Conservation (phyloP, 2,329 filamentous ascomycete genomes). For the Epicoccum sorghinum region DNA sequence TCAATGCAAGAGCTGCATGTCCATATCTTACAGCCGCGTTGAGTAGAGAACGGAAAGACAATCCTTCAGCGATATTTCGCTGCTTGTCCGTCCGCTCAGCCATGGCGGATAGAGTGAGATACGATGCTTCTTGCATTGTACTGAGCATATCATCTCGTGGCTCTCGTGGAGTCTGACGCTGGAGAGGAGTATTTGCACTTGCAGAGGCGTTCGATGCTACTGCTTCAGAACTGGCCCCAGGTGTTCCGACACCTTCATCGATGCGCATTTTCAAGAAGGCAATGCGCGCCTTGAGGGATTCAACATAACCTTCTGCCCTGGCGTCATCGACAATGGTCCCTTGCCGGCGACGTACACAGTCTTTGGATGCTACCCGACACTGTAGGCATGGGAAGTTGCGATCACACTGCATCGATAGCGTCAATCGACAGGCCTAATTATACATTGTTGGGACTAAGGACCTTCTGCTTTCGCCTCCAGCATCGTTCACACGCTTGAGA, state of each 20-base stretch:
- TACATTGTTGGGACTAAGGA: neutral
- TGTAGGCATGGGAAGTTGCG: neutral
- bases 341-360: neutral
- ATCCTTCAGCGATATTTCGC: neutral
- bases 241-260: neutral
- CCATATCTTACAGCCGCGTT: neutral
- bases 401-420: neutral
- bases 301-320: neutral
- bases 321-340: neutral
- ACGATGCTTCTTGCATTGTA: neutral
- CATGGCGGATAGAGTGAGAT: neutral
- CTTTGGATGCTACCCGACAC: neutral
- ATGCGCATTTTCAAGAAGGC: neutral
- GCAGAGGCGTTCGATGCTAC: neutral
- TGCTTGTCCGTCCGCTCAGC: neutral
- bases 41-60: neutral
- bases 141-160: neutral
- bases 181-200: neutral
- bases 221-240: neutral
- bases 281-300: neutral
- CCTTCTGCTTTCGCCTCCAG: slow-evolving; percentile 26
- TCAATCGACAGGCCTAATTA: neutral
- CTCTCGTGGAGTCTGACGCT: neutral
- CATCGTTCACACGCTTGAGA: slow-evolving; percentile 23
- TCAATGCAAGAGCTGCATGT: too few species aligned